These are phyloP conservation scores for Ochetophila trinervis DNA, from an alignment of 306 rosid genomes.

Conservation along the genomic window DNA sequence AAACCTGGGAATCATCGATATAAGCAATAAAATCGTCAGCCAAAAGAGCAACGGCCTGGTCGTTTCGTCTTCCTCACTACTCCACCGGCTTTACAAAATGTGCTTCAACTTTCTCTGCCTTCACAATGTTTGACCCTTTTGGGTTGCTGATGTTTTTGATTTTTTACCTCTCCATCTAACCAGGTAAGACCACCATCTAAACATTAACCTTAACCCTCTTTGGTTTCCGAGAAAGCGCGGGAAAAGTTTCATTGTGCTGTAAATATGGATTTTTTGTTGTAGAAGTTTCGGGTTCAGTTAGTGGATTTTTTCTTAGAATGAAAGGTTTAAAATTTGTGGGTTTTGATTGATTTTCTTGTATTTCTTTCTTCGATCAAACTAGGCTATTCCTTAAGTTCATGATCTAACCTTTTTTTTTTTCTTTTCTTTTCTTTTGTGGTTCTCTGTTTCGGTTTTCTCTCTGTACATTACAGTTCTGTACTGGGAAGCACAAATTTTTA, in stretches of 20 bases:
- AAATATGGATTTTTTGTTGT: neutral
- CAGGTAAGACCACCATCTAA: neutral
- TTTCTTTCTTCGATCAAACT: neutral
- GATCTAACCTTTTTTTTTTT: too few relatives aligned
- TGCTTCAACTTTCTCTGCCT: too few relatives aligned
- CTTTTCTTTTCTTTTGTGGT: too few relatives aligned
- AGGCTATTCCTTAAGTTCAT: too few relatives aligned
- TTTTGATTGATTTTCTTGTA: neutral
- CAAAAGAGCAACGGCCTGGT: too few relatives aligned
- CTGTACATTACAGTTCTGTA: neutral
- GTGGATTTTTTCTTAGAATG: neutral
- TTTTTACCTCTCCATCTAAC: too few relatives aligned
- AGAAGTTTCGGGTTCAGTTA: neutral
- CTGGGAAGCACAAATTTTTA: neutral
- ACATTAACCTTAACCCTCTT: neutral
- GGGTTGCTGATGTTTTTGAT: neutral
- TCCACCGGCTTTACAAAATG: too few relatives aligned
- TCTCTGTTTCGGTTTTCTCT: too few relatives aligned
- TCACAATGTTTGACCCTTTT: too few relatives aligned
- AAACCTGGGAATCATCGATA: too few relatives aligned
- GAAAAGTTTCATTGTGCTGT: neutral
- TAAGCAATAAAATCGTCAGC: too few relatives aligned
- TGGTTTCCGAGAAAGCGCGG: slow-evolving; percentile 11
- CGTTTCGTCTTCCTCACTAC: too few relatives aligned
- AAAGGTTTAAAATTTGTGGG: neutral